Evolutionary conservation across 2,329 filamentous ascomycete genomes (phyloP).

Genomic region (Fusarium hainanense): DNA sequence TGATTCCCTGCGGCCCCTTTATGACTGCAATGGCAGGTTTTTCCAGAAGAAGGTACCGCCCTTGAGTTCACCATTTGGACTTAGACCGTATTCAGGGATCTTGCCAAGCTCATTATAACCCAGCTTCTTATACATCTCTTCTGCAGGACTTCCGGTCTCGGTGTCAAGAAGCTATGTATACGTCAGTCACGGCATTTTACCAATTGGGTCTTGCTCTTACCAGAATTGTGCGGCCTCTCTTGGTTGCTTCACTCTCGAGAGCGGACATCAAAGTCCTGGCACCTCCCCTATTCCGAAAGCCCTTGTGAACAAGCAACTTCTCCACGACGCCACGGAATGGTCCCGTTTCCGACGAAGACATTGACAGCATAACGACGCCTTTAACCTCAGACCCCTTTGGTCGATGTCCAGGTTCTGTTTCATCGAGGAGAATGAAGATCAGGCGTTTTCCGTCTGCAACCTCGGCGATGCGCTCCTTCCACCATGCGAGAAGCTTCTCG

Average conservation of each 20-base stretch:
- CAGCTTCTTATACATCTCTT: slow-evolving; percentile 64
- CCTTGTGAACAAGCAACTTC: slow-evolving; percentile 67
- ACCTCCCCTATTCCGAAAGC: slow-evolving; percentile 62
- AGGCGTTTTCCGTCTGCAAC: slow-evolving; percentile 57
- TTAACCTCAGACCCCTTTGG: slow-evolving; percentile 60
- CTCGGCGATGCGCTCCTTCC: slow-evolving; percentile 64
- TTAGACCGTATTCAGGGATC: slow-evolving; percentile 65
- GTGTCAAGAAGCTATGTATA: slow-evolving; percentile 57
- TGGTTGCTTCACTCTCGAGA: slow-evolving; percentile 66
- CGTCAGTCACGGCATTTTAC: too few relatives aligned
- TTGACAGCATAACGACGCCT: slow-evolving; percentile 66
- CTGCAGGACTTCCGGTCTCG: slow-evolving; percentile 63
- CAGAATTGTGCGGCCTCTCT: slow-evolving; percentile 62
- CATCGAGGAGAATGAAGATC: slow-evolving; percentile 64
- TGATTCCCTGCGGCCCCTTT: not conserved
- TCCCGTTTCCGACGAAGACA: slow-evolving; percentile 66
- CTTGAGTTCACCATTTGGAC: slow-evolving; percentile 60
- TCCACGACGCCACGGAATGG: slow-evolving; percentile 66
- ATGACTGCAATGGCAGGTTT: slow-evolving; percentile 53
- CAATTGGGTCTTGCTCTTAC: slow-evolving; percentile 49
- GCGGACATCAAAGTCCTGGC: slow-evolving; percentile 62
- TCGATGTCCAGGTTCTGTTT: slow-evolving; percentile 48
- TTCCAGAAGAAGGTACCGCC: slow-evolving; percentile 70
- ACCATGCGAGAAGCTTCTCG: slow-evolving; percentile 66
- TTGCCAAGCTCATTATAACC: slow-evolving; percentile 67